These are phyloP conservation scores for Triticum monococcum DNA, from an alignment of 176 grass and related monocot species.

Conservation along the genomic window DNA sequence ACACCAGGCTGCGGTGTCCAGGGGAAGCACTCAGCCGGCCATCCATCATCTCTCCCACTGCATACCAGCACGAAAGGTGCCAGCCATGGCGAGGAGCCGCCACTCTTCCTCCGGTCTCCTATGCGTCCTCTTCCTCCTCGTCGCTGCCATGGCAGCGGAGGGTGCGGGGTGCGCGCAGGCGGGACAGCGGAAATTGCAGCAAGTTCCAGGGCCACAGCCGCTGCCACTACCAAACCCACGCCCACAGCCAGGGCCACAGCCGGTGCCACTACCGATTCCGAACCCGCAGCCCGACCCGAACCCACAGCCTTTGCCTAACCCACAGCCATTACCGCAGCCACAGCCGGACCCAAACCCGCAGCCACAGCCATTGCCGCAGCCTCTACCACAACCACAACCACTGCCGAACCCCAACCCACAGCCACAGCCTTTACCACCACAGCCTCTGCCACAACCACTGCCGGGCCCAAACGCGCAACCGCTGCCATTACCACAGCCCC, in stretches of 20 bases:
- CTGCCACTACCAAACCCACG: not conserved
- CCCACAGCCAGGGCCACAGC: not conserved
- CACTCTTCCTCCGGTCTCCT: not conserved
- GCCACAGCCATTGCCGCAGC: not conserved
- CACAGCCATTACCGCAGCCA: not conserved
- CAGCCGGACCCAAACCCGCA: not conserved
- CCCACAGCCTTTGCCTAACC: not conserved
- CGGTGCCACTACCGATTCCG: not conserved
- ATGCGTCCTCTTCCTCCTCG: not conserved
- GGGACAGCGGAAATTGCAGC: not conserved
- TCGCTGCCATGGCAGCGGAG: not conserved
- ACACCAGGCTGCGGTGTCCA: not conserved
- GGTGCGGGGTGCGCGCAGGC: not conserved
- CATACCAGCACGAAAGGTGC: too few species aligned
- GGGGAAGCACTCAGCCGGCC: not conserved
- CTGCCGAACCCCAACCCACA: not conserved
- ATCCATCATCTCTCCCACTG: not conserved
- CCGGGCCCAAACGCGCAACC: not conserved
- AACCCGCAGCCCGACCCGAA: not conserved
- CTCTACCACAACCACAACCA: not conserved
- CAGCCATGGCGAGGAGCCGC: conserved; percentile 14
- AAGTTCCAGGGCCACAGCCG: not conserved
- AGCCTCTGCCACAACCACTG: not conserved
- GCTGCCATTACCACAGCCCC: not conserved
- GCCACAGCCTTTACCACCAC: not conserved